Evolutionary conservation across 768 basidiomycete genomes (phyloP).

Genomic region (Stropharia rugosoannulata): DNA sequence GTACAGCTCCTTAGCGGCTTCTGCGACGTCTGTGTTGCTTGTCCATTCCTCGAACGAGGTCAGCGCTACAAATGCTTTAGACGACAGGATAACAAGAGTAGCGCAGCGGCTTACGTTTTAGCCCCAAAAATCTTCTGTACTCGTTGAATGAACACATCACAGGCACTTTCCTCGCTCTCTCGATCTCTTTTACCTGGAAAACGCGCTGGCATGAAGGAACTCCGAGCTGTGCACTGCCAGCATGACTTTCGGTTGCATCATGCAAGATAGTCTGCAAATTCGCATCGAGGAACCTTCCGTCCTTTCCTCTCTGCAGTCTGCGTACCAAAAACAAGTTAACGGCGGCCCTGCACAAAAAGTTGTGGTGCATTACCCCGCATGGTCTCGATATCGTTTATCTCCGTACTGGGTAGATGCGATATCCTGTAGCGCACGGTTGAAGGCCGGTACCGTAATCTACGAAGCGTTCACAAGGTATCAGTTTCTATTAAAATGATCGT

Average conservation of each 20-base stretch:
- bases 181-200: not conserved
- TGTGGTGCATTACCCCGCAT: no score
- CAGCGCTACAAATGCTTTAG: not conserved
- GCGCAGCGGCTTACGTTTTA: constrained; percentile 3
- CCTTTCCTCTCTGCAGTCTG: not conserved
- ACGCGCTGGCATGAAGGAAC: not conserved
- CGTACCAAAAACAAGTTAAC: no score
- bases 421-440: no score
- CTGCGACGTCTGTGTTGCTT: not conserved
- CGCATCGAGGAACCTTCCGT: constrained; percentile 19
- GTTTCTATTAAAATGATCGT: no score
- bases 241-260: constrained; percentile 18
- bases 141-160: constrained; percentile 4
- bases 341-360: no score
- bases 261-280: constrained; percentile 14
- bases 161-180: not conserved
- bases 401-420: no score
- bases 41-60: not conserved
- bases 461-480: no score
- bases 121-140: constrained; percentile 1
- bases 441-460: no score
- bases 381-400: no score
- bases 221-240: not conserved
- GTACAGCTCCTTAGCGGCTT: not conserved
- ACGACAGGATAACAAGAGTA: not conserved